phyloP scores from a whole-genome alignment of 495 filamentous ascomycete species.

The Annulohypoxylon stygium region DNA sequence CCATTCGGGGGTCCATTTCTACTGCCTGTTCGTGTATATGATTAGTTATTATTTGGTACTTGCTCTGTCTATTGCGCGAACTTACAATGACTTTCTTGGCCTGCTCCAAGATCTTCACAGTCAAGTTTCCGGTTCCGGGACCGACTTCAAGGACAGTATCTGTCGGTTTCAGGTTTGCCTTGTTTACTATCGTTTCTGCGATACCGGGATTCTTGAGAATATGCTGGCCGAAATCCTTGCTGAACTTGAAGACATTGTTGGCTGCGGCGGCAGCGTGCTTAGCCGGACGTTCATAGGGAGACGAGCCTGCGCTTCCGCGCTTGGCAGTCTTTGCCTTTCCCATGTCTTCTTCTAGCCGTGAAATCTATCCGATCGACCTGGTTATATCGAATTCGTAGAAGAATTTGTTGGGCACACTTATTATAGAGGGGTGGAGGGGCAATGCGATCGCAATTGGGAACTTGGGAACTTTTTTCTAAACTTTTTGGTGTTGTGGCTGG shows the following conservation, averaged over 20 bases:
- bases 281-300: slow-evolving; percentile 69
- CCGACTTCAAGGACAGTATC: slow-evolving; percentile 72
- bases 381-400: slow-evolving; percentile 1
- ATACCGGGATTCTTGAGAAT: slow-evolving; percentile 97
- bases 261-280: slow-evolving; percentile 56
- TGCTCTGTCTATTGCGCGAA: not conserved
- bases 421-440: slow-evolving; percentile 27
- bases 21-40: slow-evolving; percentile 57
- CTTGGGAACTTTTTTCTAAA: slow-evolving; percentile 30
- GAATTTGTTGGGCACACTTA: slow-evolving; percentile 10
- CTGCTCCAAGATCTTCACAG: slow-evolving; percentile 86
- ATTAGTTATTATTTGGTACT: slow-evolving; percentile 9
- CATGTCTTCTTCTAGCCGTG: slow-evolving; percentile 54
- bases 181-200: slow-evolving; percentile 81
- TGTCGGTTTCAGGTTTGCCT: slow-evolving; percentile 89
- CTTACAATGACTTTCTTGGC: slow-evolving; percentile 84
- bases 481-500: slow-evolving; percentile 44
- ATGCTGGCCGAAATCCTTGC: slow-evolving; percentile 78
- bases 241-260: slow-evolving; percentile 85
- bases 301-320: slow-evolving; percentile 65
- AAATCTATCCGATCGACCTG: not conserved
- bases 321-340: slow-evolving; percentile 73
- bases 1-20: slow-evolving; percentile 96
- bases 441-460: slow-evolving; percentile 39
- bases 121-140: slow-evolving; percentile 87